phyloP scores from a whole-genome alignment of 768 basidiomycete species.

The Trametes cinnabarina region DNA sequence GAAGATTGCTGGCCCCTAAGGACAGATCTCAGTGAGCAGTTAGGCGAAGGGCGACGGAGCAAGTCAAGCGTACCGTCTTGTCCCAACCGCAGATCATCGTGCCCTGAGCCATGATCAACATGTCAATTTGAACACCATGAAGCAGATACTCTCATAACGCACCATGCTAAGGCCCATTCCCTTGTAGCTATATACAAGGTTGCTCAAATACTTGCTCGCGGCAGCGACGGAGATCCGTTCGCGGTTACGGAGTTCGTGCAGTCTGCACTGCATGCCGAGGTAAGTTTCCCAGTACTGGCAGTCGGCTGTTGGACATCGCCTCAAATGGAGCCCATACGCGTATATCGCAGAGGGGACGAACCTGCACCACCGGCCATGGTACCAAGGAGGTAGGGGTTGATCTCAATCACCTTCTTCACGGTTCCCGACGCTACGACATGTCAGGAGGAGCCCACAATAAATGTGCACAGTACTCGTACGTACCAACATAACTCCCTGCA shows the following conservation, averaged over 20 bases:
- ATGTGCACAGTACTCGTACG: slow-evolving; percentile 23
- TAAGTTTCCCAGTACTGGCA: slow-evolving; percentile 99
- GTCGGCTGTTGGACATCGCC: slow-evolving; percentile 68
- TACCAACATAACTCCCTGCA: slow-evolving; percentile 95
- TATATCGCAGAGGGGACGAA: slow-evolving; percentile 34
- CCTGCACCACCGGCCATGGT: slow-evolving; percentile 99
- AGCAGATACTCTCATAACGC: slow-evolving; percentile 25
- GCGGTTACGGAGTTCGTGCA: slow-evolving; percentile 93
- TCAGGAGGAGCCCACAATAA: background rate
- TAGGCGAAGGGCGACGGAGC: background rate
- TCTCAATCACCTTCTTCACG: slow-evolving; percentile 99
- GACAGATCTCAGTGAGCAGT: background rate
- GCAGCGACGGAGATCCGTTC: slow-evolving; percentile 99
- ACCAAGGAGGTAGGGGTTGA: slow-evolving; percentile 97
- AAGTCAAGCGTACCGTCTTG: slow-evolving; percentile 69
- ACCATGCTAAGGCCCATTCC: slow-evolving; percentile 99
- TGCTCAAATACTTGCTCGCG: slow-evolving; percentile 95
- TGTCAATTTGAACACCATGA: too few species aligned
- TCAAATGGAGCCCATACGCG: too few species aligned
- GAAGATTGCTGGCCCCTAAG: slow-evolving; percentile 86
- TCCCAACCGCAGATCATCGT: slow-evolving; percentile 99
- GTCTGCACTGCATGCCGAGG: slow-evolving; percentile 93
- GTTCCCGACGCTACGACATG: slow-evolving; percentile 78
- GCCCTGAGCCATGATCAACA: slow-evolving; percentile 59
- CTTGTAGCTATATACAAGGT: slow-evolving; percentile 97